phyloP scores from a whole-genome alignment of 2,329 filamentous ascomycete genomes.

The Monascus ruber region DNA sequence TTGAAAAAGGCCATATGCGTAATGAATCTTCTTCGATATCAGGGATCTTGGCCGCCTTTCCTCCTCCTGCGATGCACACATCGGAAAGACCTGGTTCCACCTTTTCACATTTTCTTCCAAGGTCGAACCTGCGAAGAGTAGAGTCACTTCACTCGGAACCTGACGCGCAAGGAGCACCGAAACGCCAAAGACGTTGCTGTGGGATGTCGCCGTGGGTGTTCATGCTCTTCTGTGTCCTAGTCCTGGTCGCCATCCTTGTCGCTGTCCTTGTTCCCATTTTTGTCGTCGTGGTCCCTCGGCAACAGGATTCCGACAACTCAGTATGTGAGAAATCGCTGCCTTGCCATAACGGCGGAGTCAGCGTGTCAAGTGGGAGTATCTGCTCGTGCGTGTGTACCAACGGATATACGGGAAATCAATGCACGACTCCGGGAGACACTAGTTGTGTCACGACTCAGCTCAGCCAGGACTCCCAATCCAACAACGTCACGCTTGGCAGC shows the following conservation, averaged over 20 bases:
- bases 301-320: slow-evolving; percentile 23
- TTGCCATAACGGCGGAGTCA: slow-evolving; percentile 73
- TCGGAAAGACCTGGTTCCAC: too few relatives aligned
- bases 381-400: slow-evolving; percentile 86
- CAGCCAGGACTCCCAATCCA: slow-evolving; percentile 9
- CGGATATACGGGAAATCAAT: slow-evolving; percentile 62
- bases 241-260: slow-evolving; percentile 63
- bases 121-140: slow-evolving; percentile 22
- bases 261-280: slow-evolving; percentile 70
- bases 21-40: too few relatives aligned
- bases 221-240: slow-evolving; percentile 51
- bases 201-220: slow-evolving; percentile 75
- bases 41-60: too few relatives aligned
- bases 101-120: slow-evolving; percentile 16
- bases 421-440: slow-evolving; percentile 39
- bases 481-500: slow-evolving; percentile 69
- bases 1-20: too few relatives aligned
- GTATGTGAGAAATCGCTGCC: slow-evolving; percentile 49
- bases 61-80: too few relatives aligned
- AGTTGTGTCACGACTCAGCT: slow-evolving; percentile 44
- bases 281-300: slow-evolving; percentile 47
- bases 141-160: slow-evolving; percentile 8
- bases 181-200: slow-evolving; percentile 56
- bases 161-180: slow-evolving; percentile 8
- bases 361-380: slow-evolving; percentile 52